A percentile compares a stretch with the other conserved stretches of the same genome.
Conservation (phyloP, 768 basidiomycete species). For the Mycena olivaceomarginata region DNA sequence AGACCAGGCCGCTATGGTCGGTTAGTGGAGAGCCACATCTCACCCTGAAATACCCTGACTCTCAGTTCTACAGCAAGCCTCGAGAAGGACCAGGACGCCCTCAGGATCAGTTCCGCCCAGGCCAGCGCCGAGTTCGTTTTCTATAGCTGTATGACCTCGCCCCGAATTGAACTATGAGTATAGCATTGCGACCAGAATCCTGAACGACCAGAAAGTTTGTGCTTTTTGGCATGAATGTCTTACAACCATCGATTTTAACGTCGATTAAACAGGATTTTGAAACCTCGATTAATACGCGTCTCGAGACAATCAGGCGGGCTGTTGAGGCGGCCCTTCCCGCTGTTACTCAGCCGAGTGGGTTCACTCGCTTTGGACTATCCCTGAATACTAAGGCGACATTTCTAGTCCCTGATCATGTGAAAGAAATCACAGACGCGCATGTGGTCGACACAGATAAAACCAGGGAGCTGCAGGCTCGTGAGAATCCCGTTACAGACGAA, state of each 20-base stretch:
- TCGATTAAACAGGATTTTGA: background rate
- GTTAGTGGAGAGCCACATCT: background rate
- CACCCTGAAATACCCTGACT: background rate
- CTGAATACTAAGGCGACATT: background rate
- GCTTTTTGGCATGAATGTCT: background rate
- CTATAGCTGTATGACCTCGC: background rate
- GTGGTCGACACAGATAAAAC: constrained; percentile 14
- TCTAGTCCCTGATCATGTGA: background rate
- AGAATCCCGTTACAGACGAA: background rate
- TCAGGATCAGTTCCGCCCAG: background rate
- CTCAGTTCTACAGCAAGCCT: background rate
- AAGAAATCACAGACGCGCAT: constrained; percentile 3
- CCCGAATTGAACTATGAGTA: background rate
- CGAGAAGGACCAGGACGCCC: background rate
- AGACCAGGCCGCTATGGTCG: background rate
- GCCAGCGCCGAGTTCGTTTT: background rate
- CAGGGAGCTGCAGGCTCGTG: background rate
- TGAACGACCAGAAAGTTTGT: background rate
- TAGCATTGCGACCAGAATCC: background rate
- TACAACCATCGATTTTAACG: background rate
- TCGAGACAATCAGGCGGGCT: background rate
- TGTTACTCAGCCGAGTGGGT: background rate
- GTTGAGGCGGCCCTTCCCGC: background rate
- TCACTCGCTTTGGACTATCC: background rate
- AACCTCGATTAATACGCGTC: background rate